Percentiles rank a stretch among this genome's conserved stretches.
phyloP scores from a whole-genome alignment of 2,329 filamentous ascomycete genomes.

The Trichoderma sp. region DNA sequence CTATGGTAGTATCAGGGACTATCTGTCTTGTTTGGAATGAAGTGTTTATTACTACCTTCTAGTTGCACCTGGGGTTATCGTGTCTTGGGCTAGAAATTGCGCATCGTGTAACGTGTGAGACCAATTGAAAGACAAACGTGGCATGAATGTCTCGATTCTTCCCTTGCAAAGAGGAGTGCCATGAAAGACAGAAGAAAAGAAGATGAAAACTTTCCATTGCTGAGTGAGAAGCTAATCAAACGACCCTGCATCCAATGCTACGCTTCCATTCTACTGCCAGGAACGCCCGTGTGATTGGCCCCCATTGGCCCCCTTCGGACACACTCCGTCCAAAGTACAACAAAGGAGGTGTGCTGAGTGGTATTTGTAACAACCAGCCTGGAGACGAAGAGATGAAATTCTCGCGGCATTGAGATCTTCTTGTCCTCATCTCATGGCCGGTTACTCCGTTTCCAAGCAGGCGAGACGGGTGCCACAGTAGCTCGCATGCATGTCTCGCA shows the following conservation, averaged over 20 bases:
- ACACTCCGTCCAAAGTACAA: neutral
- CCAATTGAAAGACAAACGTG: neutral
- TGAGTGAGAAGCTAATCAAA: constrained; percentile 4
- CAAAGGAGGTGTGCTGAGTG: neutral
- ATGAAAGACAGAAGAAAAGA: neutral
- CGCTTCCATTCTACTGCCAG: neutral
- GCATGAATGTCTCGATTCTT: neutral
- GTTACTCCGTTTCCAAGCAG: neutral
- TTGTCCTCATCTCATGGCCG: neutral
- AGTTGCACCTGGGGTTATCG: neutral
- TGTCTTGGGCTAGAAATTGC: neutral
- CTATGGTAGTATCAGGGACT: neutral
- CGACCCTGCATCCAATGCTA: constrained; percentile 2
- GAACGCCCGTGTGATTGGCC: neutral
- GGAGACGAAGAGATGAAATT: neutral
- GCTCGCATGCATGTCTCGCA: constrained; percentile 15
- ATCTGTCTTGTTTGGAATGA: neutral
- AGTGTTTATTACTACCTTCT: neutral
- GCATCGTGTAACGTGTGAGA: neutral
- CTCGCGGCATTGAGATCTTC: neutral
- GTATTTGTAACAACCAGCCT: neutral
- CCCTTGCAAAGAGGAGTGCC: neutral
- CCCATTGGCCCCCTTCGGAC: neutral
- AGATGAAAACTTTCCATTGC: neutral
- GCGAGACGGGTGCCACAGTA: neutral